These are phyloP conservation scores for Oryza longistaminata DNA, from an alignment of 176 grass and related monocot species.

Conservation along the genomic window DNA sequence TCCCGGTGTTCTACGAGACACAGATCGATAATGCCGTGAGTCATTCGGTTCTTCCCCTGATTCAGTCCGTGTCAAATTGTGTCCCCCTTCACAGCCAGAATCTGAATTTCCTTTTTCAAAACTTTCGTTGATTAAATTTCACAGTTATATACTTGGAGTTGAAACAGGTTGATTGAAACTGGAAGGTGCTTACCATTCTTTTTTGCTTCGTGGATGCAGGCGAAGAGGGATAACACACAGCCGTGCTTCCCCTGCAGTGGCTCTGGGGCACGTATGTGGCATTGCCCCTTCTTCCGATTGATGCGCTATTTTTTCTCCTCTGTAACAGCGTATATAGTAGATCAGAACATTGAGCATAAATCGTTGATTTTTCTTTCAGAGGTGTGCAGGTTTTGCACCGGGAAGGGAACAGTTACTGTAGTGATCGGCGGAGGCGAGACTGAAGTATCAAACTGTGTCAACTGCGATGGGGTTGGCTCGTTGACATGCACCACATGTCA, in stretches of 20 bases:
- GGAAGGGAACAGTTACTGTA: constrained; percentile 70
- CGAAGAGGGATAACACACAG: constrained; percentile 91
- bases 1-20: constrained; percentile 92
- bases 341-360: constrained; percentile 34
- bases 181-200: neutral
- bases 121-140: neutral
- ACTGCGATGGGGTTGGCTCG: constrained; percentile 79
- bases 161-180: neutral
- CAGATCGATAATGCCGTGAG: constrained; percentile 92
- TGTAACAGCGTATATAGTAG: neutral
- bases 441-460: constrained; percentile 85
- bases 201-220: constrained; percentile 42
- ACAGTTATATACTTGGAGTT: neutral
- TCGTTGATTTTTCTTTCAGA: constrained; percentile 69
- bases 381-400: constrained; percentile 86
- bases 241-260: constrained; percentile 96
- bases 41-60: neutral
- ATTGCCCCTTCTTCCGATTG: neutral
- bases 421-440: constrained; percentile 75
- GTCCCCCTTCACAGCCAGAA: neutral
- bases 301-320: neutral
- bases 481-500: constrained; percentile 98
- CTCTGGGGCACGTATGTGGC: constrained; percentile 73
- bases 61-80: neutral
- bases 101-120: neutral